Evolutionary conservation across 805 yeast species (phyloP).

Genomic region (Trichomonascus vanleenenianus): DNA sequence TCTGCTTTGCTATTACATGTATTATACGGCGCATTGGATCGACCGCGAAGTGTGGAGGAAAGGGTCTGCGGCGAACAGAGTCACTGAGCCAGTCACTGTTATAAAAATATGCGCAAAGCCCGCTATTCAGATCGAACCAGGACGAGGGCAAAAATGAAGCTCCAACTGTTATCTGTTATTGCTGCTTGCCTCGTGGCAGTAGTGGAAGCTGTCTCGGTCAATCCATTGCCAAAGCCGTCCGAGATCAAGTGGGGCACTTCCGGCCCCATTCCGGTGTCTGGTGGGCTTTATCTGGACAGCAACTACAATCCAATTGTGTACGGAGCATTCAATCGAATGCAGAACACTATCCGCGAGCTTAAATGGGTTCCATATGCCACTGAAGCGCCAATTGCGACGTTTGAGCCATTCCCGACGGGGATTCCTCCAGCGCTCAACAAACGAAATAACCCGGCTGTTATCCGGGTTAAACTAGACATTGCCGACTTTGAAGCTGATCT

Average conservation of each 20-base stretch:
- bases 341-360: conserved; percentile 17
- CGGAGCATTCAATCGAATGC: conserved; percentile 25
- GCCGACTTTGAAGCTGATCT: conserved; percentile 25
- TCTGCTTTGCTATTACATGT: too few relatives aligned
- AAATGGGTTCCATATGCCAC: conserved; percentile 31
- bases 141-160: not conserved
- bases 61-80: too few relatives aligned
- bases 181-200: not conserved
- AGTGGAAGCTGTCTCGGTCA: conserved; percentile 8
- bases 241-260: conserved; percentile 15
- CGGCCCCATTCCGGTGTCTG: conserved; percentile 13
- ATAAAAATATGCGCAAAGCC: too few relatives aligned
- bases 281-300: conserved; percentile 7
- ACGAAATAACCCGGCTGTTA: not conserved
- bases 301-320: conserved; percentile 14
- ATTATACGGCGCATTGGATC: too few relatives aligned
- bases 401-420: conserved; percentile 15
- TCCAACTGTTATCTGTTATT: not conserved
- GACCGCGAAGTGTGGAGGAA: too few relatives aligned
- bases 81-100: too few relatives aligned
- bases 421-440: not conserved
- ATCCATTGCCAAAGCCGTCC: conserved; percentile 18
- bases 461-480: conserved; percentile 15
- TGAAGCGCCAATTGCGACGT: conserved; percentile 24
- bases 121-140: not conserved